These are phyloP conservation scores for Nicotiana otophora DNA, from an alignment of 257 asterid species.

Conservation along the genomic window DNA sequence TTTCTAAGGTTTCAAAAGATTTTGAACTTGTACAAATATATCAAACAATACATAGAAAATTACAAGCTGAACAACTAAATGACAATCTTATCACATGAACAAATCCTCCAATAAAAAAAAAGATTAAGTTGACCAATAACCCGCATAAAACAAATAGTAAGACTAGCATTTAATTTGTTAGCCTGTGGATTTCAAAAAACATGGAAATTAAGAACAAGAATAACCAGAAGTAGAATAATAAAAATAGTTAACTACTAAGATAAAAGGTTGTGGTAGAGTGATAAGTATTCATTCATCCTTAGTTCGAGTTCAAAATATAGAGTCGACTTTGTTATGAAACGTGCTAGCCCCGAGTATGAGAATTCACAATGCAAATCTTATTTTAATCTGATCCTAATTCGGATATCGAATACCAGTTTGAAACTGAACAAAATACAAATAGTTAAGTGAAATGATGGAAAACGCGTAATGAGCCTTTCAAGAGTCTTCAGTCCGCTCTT, in stretches of 20 bases:
- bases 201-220: neutral
- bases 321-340: too few species aligned
- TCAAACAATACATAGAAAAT: neutral
- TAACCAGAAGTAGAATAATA: neutral
- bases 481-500: neutral
- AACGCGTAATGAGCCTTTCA: neutral
- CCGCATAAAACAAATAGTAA: neutral
- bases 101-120: neutral
- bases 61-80: neutral
- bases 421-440: too few species aligned
- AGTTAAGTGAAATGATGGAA: neutral
- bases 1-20: neutral
- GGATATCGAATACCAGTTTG: too few species aligned
- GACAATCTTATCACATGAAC: slow-evolving; percentile 12
- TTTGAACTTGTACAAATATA: neutral
- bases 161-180: neutral
- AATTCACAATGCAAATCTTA: too few species aligned
- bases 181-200: neutral
- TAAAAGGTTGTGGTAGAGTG: too few species aligned
- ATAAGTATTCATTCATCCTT: too few species aligned
- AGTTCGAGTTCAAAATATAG: too few species aligned
- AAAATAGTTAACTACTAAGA: too few species aligned
- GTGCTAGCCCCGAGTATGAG: too few species aligned
- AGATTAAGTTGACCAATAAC: neutral
- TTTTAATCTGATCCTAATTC: too few species aligned